phyloP scores from a whole-genome alignment of 495 filamentous ascomycete genomes.

The Peziza echinospora region DNA sequence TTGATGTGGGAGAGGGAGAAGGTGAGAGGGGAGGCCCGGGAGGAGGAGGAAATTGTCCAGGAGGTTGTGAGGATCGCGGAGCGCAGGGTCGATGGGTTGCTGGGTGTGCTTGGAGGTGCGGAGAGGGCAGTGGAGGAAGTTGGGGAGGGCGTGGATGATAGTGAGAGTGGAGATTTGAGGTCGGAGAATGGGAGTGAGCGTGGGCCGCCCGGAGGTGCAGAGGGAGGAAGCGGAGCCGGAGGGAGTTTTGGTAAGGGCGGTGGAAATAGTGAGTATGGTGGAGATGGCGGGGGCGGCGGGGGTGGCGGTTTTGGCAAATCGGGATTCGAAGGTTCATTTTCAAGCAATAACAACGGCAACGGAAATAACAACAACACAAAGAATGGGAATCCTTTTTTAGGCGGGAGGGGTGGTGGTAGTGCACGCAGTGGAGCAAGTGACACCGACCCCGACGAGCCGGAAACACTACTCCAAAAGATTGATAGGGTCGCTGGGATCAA shows the following conservation, averaged over 20 bases:
- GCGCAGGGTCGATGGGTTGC: neutral
- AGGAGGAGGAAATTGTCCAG: constrained; percentile 3
- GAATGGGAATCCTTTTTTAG: no score
- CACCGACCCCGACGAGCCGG: no score
- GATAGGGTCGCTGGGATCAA: no score
- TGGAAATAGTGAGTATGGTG: constrained; percentile 4
- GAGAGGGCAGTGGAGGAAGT: constrained; percentile 10
- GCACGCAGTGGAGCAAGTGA: no score
- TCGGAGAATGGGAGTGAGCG: no score
- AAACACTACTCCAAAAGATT: no score
- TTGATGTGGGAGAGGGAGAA: constrained; percentile 14
- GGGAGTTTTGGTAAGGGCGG: constrained; percentile 10
- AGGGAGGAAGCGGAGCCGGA: constrained; percentile 16
- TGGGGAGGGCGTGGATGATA: constrained; percentile 15
- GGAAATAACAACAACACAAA: no score
- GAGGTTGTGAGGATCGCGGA: neutral
- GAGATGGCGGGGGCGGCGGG: neutral
- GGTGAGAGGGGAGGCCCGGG: constrained; percentile 9
- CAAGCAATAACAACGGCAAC: no score
- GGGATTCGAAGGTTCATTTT: no score
- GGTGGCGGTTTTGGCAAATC: no score
- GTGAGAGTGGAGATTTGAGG: no score
- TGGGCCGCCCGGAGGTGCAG: constrained; percentile 6
- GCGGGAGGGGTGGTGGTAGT: no score
- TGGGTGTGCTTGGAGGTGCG: neutral